phyloP scores from a whole-genome alignment of 164 flowering plant genomes.

The Sextonia rubra region DNA sequence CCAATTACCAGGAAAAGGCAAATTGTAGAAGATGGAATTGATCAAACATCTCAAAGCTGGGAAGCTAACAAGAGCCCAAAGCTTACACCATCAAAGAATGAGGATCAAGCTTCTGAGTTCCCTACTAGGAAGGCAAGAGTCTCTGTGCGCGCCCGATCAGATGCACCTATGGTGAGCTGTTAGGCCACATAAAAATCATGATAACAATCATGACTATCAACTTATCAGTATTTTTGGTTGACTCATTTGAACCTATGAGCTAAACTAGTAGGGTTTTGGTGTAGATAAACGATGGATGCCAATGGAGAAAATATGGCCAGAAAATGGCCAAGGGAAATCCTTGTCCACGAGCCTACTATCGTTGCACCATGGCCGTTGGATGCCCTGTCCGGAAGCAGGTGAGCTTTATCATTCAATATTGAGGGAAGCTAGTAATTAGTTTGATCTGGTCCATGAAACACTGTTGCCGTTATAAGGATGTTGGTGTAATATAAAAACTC shows the following conservation, averaged over 20 bases:
- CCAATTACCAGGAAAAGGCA: constrained; percentile 9
- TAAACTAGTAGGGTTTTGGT: not conserved
- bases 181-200: not conserved
- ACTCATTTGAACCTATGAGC: not conserved
- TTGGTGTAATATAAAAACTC: not conserved
- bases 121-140: constrained; percentile 50
- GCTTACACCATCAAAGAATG: not conserved
- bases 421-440: not conserved
- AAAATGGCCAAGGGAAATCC: constrained; percentile 71
- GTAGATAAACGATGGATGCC: constrained; percentile 64
- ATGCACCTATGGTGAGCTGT: constrained; percentile 40
- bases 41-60: constrained; percentile 18
- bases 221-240: not conserved
- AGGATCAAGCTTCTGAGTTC: constrained; percentile 25
- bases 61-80: constrained; percentile 26
- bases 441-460: not conserved
- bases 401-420: not conserved
- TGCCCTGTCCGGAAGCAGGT: constrained; percentile 71
- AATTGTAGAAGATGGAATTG: constrained; percentile 13
- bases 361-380: constrained; percentile 57
- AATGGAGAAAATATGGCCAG: constrained; percentile 67
- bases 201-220: not conserved
- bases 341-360: constrained; percentile 63
- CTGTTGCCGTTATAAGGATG: not conserved
- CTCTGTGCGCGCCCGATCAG: constrained; percentile 55